Conservation (phyloP, 1,284 basidiomycete genomes). For the Ganoderma resinaceum region DNA sequence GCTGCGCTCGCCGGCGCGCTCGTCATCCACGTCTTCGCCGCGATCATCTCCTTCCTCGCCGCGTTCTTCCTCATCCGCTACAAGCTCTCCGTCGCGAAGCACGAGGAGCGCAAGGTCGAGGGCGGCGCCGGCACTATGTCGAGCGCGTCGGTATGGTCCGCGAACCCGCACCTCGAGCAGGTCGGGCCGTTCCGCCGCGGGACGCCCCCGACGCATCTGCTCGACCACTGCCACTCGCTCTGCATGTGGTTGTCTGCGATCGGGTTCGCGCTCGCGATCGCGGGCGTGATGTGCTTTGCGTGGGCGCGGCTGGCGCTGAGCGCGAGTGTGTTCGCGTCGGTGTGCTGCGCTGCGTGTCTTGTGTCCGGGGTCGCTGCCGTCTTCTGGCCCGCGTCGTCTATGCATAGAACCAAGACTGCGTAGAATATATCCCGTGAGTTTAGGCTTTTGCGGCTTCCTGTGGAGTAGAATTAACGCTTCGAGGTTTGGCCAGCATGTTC, state of each 20-base stretch:
- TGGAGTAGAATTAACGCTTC: background rate
- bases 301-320: slow-evolving; percentile 54
- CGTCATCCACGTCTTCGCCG: slow-evolving; percentile 62
- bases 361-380: slow-evolving; percentile 36
- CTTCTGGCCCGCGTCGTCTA: slow-evolving; percentile 27
- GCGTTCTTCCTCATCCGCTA: slow-evolving; percentile 64
- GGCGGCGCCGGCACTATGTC: slow-evolving; percentile 13
- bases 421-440: background rate
- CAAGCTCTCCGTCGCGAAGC: slow-evolving; percentile 58
- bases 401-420: slow-evolving; percentile 14
- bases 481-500: background rate
- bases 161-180: slow-evolving; percentile 48
- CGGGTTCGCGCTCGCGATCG: slow-evolving; percentile 59
- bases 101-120: slow-evolving; percentile 43
- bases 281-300: slow-evolving; percentile 57
- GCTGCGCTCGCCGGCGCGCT: slow-evolving; percentile 57
- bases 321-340: slow-evolving; percentile 51
- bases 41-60: slow-evolving; percentile 63
- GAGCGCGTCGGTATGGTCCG: slow-evolving; percentile 35
- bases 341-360: slow-evolving; percentile 47
- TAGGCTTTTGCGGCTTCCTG: background rate
- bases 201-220: slow-evolving; percentile 51
- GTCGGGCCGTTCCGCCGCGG: slow-evolving; percentile 48
- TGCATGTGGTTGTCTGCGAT: slow-evolving; percentile 54
- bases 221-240: slow-evolving; percentile 56